Percentiles rank a stretch among this genome's conserved stretches.
phyloP scores from a whole-genome alignment of 2,329 filamentous ascomycete species.

The Sodiomyces alkalinus region DNA sequence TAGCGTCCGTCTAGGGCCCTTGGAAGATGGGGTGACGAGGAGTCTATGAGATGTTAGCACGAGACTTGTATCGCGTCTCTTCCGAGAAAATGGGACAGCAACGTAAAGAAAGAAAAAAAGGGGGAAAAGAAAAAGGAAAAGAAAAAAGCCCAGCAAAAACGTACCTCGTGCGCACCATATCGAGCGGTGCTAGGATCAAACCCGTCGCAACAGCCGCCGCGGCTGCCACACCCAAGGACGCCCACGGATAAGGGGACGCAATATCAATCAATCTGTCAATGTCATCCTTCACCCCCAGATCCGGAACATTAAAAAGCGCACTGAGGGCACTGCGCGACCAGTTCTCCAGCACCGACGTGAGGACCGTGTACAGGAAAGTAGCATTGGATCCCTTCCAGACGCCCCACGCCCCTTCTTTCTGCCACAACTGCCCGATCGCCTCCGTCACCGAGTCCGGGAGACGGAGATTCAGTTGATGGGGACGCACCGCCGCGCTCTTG shows the following conservation, averaged over 20 bases:
- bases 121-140: too few relatives aligned
- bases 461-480: slow-evolving; percentile 56
- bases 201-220: slow-evolving; percentile 56
- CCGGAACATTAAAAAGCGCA: slow-evolving; percentile 78
- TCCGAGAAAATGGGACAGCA: too few relatives aligned
- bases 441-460: slow-evolving; percentile 71
- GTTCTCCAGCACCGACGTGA: slow-evolving; percentile 76
- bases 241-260: slow-evolving; percentile 68
- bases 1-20: slow-evolving; percentile 62
- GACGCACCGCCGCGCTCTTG: slow-evolving; percentile 33
- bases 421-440: slow-evolving; percentile 76
- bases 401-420: slow-evolving; percentile 76
- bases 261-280: slow-evolving; percentile 59
- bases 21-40: slow-evolving; percentile 67
- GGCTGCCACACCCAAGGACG: slow-evolving; percentile 59
- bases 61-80: too few relatives aligned
- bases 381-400: slow-evolving; percentile 91
- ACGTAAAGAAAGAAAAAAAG: too few relatives aligned
- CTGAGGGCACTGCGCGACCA: slow-evolving; percentile 87
- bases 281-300: slow-evolving; percentile 60
- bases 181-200: slow-evolving; percentile 70
- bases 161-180: slow-evolving; percentile 67
- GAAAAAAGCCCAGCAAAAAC: slow-evolving; percentile 15
- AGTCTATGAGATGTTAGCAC: slow-evolving; percentile 35
- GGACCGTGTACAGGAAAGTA: slow-evolving; percentile 79